Percentiles rank a stretch among this genome's conserved stretches.
These are phyloP conservation scores for Pythium scleroteichum DNA, from an alignment of 352 stramenopile species.

Conservation along the genomic window DNA sequence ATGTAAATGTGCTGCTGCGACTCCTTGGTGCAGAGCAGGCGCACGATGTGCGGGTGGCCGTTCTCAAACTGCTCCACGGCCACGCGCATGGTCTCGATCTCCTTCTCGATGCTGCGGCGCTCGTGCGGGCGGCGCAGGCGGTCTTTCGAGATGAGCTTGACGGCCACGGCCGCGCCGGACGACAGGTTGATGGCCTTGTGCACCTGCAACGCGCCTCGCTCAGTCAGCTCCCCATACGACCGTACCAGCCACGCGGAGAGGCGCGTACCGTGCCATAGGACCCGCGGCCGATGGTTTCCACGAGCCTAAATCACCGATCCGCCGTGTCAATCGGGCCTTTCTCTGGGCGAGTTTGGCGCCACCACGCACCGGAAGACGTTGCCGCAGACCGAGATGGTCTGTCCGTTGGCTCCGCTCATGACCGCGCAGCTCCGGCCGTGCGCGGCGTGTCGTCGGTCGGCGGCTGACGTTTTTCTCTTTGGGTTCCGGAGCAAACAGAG, in stretches of 20 bases:
- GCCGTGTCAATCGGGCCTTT: too few species aligned
- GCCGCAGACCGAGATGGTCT: constrained; percentile 79
- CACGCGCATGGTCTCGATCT: constrained; percentile 86
- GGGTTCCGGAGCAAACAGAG: too few species aligned
- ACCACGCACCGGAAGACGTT: constrained; percentile 73
- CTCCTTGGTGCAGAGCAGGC: constrained; percentile 78
- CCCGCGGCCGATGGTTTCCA: constrained; percentile 75
- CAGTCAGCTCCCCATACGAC: too few species aligned
- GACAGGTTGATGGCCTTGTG: constrained; percentile 85
- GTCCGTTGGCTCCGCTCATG: constrained; percentile 64
- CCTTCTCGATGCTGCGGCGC: constrained; percentile 80
- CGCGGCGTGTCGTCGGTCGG: too few species aligned
- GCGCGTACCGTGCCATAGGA: constrained; percentile 75
- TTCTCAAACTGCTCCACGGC: constrained; percentile 86
- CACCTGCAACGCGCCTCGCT: constrained; percentile 35
- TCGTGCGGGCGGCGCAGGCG: constrained; percentile 71
- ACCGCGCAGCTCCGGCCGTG: too few species aligned
- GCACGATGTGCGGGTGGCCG: constrained; percentile 82
- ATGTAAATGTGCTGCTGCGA: constrained; percentile 85
- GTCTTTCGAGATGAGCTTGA: constrained; percentile 83
- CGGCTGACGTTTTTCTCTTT: too few species aligned
- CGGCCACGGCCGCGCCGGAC: constrained; percentile 69
- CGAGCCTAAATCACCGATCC: constrained; percentile 64
- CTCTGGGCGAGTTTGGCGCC: not conserved
- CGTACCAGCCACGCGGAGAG: too few species aligned